Conservation (phyloP, 129 eudicot genomes). For the Oenanthe sinensis region DNA sequence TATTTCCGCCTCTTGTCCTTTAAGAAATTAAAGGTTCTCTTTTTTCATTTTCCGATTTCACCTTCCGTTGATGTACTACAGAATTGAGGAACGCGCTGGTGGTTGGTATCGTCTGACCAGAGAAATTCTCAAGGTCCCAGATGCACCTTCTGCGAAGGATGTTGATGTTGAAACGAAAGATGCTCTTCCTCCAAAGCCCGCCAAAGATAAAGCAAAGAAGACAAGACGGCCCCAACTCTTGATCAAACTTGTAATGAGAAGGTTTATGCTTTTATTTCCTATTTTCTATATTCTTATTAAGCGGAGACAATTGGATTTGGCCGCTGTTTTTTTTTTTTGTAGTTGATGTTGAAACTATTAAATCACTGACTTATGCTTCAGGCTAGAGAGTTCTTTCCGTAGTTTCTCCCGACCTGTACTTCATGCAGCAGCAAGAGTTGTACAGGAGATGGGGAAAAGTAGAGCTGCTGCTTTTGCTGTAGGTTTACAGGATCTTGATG, state of each 20-base stretch:
- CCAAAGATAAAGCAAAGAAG: slow-evolving; percentile 73
- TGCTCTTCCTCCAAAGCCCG: slow-evolving; percentile 37
- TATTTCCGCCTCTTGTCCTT: background rate
- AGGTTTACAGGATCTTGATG: slow-evolving; percentile 86
- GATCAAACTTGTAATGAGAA: slow-evolving; percentile 94
- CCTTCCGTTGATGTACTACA: slow-evolving; percentile 11
- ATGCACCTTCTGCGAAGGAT: slow-evolving; percentile 66
- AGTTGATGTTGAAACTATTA: background rate
- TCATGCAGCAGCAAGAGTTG: slow-evolving; percentile 94
- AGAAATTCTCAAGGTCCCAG: slow-evolving; percentile 79
- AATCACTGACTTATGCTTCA: slow-evolving; percentile 20
- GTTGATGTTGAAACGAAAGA: slow-evolving; percentile 37
- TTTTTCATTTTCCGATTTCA: background rate
- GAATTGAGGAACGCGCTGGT: slow-evolving; percentile 93
- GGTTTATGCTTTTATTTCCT: slow-evolving; percentile 31
- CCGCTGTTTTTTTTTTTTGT: background rate
- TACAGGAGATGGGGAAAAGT: slow-evolving; percentile 98
- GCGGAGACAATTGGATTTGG: background rate
- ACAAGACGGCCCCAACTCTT: slow-evolving; percentile 85
- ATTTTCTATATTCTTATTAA: background rate
- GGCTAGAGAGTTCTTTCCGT: slow-evolving; percentile 86
- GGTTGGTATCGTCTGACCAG: slow-evolving; percentile 93
- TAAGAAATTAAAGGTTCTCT: background rate
- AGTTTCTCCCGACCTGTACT: slow-evolving; percentile 98
- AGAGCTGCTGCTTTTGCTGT: slow-evolving; percentile 95